Base-by-base conservation (phyloP, 768 basidiomycete species). In the Russula ochroleuca region DNA sequence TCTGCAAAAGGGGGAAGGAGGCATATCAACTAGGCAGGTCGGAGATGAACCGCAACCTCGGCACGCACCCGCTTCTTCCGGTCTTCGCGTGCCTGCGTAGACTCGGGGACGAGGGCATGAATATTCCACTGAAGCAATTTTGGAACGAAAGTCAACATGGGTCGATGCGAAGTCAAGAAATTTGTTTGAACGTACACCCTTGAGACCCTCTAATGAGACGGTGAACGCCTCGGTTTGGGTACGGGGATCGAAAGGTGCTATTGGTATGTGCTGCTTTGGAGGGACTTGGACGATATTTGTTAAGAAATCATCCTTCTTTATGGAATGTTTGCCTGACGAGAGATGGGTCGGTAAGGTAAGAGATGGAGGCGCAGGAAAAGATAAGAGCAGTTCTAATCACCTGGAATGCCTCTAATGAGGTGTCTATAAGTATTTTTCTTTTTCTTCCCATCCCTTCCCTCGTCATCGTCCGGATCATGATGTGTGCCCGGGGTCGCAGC, bases 401-500 rank as follows among this genome's bases (percentile, higher is more conserved):
- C 68, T 61, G 68, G 68, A 17, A 68, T 35, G 43, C 66, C 66
- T 48, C 64, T 68, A 50, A 68, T 68, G 56, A 68, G 66, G 43
- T 68, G 63, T 61, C 65, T 67, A 49, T 68, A 68, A 2, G 62
- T 67, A 31, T 68, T 68, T 57, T 68, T 67, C 66, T 68, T 68
- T 63, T 68, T 67, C 59, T 67, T 67, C 33, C 66, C 68, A 45
- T 68, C 68, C 53, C 60, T 64, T 11, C 65, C 68, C 15, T 67
- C 66, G 1, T 68, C 68, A 17, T 67, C 68, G 23, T 68, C 66
- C 45, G 19, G 55, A 40, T 68, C 67, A 19, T 62, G 54, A 19
- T 61, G 61, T 21, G 66, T 60, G 14, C 54, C 66, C 1, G 66
- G 66, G 1, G 66, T 67, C 19, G 66, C 55, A 41, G 66, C 66